Evolutionary conservation across 164 flowering plant genomes (phyloP).

Genomic region (Pachysandra terminalis): DNA sequence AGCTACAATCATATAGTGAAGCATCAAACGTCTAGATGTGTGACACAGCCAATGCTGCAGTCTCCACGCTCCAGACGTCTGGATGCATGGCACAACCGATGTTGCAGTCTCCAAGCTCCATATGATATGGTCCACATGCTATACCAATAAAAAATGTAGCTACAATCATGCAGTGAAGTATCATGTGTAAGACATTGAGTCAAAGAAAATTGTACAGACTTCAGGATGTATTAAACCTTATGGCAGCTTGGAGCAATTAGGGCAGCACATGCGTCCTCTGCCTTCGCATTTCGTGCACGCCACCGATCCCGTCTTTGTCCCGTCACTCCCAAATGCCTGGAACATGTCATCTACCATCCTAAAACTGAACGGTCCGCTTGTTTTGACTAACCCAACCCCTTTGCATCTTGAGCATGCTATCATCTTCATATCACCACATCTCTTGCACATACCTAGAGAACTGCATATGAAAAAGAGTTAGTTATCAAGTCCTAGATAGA

Average conservation of each 20-base stretch:
- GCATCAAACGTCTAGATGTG: too few species aligned
- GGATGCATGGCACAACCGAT: too few species aligned
- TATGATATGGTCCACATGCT: too few species aligned
- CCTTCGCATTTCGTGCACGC: conserved; percentile 39
- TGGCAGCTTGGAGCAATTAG: conserved; percentile 31
- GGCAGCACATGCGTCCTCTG: conserved; percentile 39
- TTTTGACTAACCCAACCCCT: conserved; percentile 58
- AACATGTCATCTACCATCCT: conserved; percentile 22
- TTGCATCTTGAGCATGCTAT: conserved; percentile 73
- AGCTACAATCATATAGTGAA: too few species aligned
- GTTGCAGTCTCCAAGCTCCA: too few species aligned
- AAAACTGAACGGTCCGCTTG: conserved; percentile 42
- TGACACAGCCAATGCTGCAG: too few species aligned
- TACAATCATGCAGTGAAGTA: too few species aligned
- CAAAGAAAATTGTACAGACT: not conserved
- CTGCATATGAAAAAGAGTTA: conserved; percentile 32
- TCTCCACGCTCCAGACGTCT: too few species aligned
- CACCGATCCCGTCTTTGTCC: conserved; percentile 14
- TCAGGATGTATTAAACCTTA: not conserved
- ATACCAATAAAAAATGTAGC: too few species aligned
- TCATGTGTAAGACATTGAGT: too few species aligned
- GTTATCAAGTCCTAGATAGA: not conserved
- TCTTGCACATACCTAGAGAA: conserved; percentile 80
- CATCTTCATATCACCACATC: conserved; percentile 73
- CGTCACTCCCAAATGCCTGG: conserved; percentile 14